Percentiles rank a stretch among this genome's conserved stretches.
Evolutionary conservation across 495 filamentous ascomycete species (phyloP).

Genomic region (Penicillium daleae): DNA sequence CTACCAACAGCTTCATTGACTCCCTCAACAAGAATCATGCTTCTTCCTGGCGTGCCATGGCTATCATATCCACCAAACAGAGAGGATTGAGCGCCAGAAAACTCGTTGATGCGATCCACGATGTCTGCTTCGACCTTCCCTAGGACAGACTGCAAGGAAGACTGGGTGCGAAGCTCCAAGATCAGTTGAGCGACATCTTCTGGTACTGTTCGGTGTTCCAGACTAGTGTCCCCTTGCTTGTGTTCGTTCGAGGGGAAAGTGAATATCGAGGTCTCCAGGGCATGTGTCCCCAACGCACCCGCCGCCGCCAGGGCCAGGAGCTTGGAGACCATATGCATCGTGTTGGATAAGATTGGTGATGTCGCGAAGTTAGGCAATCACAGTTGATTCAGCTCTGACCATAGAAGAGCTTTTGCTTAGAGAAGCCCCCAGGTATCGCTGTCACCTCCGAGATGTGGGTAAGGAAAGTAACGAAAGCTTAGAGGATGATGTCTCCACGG

Average conservation of each 20-base stretch:
- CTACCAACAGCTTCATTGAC: slow-evolving; percentile 47
- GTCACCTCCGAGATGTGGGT: not conserved
- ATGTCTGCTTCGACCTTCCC: slow-evolving; percentile 45
- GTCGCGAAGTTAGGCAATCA: not conserved
- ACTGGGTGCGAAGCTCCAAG: slow-evolving; percentile 57
- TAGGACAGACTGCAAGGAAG: slow-evolving; percentile 55
- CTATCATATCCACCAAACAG: slow-evolving; percentile 43
- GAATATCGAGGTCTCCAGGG: slow-evolving; percentile 43
- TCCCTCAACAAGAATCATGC: slow-evolving; percentile 54
- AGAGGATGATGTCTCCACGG: not conserved
- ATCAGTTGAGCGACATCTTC: slow-evolving; percentile 56
- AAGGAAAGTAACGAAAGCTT: not conserved
- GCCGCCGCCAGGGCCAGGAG: slow-evolving; percentile 35
- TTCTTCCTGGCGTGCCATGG: slow-evolving; percentile 25
- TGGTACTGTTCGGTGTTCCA: slow-evolving; percentile 27
- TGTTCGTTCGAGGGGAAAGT: slow-evolving; percentile 30
- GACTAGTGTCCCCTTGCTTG: not conserved
- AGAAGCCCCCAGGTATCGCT: not conserved
- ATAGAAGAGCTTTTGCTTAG: not conserved
- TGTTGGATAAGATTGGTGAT: slow-evolving; percentile 14
- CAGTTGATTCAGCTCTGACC: slow-evolving; percentile 1
- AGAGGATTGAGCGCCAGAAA: slow-evolving; percentile 41
- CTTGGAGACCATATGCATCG: slow-evolving; percentile 35
- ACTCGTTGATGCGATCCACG: slow-evolving; percentile 52
- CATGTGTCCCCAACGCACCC: slow-evolving; percentile 32